These are phyloP conservation scores for Diaporthe capsici DNA, from an alignment of 2,329 filamentous ascomycete species.

Conservation along the genomic window DNA sequence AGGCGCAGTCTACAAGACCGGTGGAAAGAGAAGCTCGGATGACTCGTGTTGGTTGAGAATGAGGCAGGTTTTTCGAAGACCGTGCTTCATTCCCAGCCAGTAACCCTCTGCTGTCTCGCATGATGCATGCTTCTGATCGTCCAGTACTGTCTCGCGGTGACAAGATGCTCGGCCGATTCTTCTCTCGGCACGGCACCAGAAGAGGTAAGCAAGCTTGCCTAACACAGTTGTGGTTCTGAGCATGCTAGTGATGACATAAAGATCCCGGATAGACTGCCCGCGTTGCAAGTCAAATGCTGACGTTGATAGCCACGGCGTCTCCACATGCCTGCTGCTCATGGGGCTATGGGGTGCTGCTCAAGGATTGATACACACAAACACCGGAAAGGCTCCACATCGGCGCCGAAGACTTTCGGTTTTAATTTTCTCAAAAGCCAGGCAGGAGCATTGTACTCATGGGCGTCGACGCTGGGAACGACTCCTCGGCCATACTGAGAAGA, in stretches of 20 bases:
- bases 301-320: constrained; percentile 1
- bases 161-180: neutral
- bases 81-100: neutral
- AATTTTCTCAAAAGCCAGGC: neutral
- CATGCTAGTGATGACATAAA: neutral
- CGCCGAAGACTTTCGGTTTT: neutral
- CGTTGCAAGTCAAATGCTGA: constrained; percentile 9
- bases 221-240: neutral
- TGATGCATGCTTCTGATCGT: neutral
- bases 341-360: neutral
- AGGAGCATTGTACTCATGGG: neutral
- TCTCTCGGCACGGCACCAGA: neutral
- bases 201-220: neutral
- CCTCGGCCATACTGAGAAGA: neutral
- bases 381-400: neutral
- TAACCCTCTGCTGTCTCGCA: neutral
- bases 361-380: neutral
- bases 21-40: neutral
- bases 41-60: neutral
- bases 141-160: neutral
- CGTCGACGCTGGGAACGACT: neutral
- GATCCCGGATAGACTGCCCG: constrained; percentile 1
- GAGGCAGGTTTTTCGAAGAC: neutral
- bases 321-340: constrained; percentile 4
- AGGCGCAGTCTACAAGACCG: neutral